Evolutionary conservation across 495 filamentous ascomycete genomes (phyloP).

Genomic region (Aspergillus affinis): DNA sequence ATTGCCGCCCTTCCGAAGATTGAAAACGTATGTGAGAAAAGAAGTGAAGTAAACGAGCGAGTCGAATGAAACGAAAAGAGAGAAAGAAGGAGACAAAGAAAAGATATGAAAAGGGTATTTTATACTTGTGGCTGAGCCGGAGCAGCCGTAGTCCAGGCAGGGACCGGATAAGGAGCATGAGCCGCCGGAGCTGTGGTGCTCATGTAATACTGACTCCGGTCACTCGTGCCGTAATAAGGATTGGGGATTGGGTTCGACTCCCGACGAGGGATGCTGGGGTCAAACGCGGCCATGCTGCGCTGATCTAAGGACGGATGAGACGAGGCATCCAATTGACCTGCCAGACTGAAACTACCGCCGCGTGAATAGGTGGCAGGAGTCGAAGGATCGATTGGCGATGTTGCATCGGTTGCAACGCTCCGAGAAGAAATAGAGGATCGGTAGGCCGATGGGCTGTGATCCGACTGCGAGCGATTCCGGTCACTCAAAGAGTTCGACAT

Average conservation of each 20-base stretch:
- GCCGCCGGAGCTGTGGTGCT: conserved; percentile 27
- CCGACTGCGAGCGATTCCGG: conserved; percentile 42
- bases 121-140: conserved; percentile 48
- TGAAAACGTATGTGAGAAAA: conserved; percentile 13
- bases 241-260: conserved; percentile 41
- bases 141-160: conserved; percentile 44
- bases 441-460: conserved; percentile 43
- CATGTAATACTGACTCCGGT: conserved; percentile 41
- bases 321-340: conserved; percentile 35
- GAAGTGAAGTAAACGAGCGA: conserved; percentile 6
- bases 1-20: conserved; percentile 25
- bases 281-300: conserved; percentile 36
- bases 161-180: conserved; percentile 39
- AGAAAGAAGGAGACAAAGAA: conserved; percentile 12
- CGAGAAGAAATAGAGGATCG: conserved; percentile 45
- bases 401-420: conserved; percentile 41
- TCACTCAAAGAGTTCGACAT: conserved; percentile 38
- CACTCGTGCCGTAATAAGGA: conserved; percentile 33
- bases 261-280: conserved; percentile 39
- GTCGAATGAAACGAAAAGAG: conserved; percentile 1
- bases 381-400: conserved; percentile 43
- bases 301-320: conserved; percentile 31
- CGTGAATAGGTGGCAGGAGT: conserved; percentile 41
- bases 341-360: conserved; percentile 39
- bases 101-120: conserved; percentile 14